Evolutionary conservation across 345 rosid species (phyloP).

Genomic region (Anastatica hierochuntica): DNA sequence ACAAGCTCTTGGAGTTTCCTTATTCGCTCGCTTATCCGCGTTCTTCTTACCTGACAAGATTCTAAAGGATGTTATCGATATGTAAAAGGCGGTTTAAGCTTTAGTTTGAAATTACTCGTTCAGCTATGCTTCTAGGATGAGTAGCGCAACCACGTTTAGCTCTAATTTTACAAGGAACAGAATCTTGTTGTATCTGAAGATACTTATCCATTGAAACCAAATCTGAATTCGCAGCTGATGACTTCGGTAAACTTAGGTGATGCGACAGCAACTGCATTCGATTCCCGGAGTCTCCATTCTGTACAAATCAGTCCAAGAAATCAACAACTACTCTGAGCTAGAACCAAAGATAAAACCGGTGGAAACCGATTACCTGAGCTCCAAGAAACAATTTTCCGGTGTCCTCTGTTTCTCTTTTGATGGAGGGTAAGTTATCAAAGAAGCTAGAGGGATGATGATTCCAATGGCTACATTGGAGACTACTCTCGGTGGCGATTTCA

Average conservation of each 20-base stretch:
- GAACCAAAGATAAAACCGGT: too few species aligned
- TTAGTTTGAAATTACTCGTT: slow-evolving; percentile 44
- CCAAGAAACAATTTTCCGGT: slow-evolving; percentile 27
- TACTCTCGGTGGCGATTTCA: slow-evolving; percentile 39
- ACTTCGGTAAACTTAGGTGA: slow-evolving; percentile 65
- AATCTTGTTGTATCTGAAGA: slow-evolving; percentile 65
- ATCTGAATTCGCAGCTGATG: slow-evolving; percentile 32
- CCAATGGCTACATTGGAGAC: slow-evolving; percentile 49
- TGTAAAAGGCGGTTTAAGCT: neutral
- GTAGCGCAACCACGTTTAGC: slow-evolving; percentile 99
- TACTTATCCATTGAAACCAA: slow-evolving; percentile 59
- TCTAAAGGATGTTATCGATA: neutral
- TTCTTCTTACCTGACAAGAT: slow-evolving; percentile 73
- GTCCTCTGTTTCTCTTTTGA: slow-evolving; percentile 41
- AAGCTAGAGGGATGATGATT: slow-evolving; percentile 45
- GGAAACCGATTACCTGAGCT: slow-evolving; percentile 41
- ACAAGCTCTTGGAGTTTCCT: slow-evolving; percentile 94
- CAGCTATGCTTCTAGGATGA: slow-evolving; percentile 98
- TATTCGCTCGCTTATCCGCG: slow-evolving; percentile 91
- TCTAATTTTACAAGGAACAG: slow-evolving; percentile 88
- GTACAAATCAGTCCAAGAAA: neutral
- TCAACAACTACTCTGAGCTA: too few species aligned
- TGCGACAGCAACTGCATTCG: slow-evolving; percentile 40
- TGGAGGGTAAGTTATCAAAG: slow-evolving; percentile 31
- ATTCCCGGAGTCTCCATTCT: slow-evolving; percentile 37